phyloP scores from a whole-genome alignment of 2,329 filamentous ascomycete genomes.

The Lasiodiplodia sp. region DNA sequence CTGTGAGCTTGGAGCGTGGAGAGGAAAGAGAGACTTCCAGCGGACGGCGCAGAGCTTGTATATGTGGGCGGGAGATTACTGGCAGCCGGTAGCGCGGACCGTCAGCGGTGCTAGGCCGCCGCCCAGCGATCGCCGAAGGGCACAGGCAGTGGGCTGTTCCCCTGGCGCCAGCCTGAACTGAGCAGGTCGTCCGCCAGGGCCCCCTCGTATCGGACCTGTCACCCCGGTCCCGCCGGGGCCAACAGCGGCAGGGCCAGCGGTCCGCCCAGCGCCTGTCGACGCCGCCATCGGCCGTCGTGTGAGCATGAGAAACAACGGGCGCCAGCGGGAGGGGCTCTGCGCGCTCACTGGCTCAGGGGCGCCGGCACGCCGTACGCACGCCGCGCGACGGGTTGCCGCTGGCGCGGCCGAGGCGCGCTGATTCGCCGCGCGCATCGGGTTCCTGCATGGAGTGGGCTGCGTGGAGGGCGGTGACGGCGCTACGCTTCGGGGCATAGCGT shows the following conservation, averaged over 20 bases:
- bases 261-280: constrained; percentile 11
- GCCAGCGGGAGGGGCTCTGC: background rate
- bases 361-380: background rate
- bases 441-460: constrained; percentile 12
- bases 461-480: constrained; percentile 7
- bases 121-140: constrained; percentile 25
- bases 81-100: constrained; percentile 24
- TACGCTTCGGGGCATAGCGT: constrained; percentile 15
- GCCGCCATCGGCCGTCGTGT: constrained; percentile 9
- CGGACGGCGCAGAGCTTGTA: constrained; percentile 25
- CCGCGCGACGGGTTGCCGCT: background rate
- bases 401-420: background rate
- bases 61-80: constrained; percentile 31
- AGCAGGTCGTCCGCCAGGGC: constrained; percentile 28
- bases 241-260: constrained; percentile 7
- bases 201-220: constrained; percentile 18
- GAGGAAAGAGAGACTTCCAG: constrained; percentile 17
- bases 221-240: constrained; percentile 18
- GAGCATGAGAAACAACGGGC: background rate
- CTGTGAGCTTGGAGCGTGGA: constrained; percentile 29
- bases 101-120: constrained; percentile 15
- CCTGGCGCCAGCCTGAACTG: constrained; percentile 29
- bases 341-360: background rate
- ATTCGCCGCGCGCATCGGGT: constrained; percentile 18
- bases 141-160: constrained; percentile 27